Conservation (phyloP, 352 stramenopile species). For the Pythium phragmitis region DNA sequence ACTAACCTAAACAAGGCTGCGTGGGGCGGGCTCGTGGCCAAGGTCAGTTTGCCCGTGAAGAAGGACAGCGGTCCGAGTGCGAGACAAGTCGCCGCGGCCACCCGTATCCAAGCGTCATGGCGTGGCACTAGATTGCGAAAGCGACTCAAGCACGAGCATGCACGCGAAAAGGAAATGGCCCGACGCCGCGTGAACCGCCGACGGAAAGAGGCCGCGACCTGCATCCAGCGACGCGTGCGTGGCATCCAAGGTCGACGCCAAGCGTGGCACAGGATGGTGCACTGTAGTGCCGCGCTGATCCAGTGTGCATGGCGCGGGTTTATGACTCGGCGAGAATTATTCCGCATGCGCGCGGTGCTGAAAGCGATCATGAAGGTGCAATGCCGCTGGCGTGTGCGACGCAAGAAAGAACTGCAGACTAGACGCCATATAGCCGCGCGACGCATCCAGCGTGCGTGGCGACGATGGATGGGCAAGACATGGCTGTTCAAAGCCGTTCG, state of each 20-base stretch:
- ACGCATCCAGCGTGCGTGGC: constrained; percentile 42
- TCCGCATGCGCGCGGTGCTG: constrained; percentile 41
- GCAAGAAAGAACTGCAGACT: constrained; percentile 29
- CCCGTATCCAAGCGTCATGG: constrained; percentile 53
- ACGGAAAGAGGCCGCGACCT: constrained; percentile 36
- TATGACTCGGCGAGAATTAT: constrained; percentile 39
- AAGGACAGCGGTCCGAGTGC: constrained; percentile 13
- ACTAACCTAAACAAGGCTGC: constrained; percentile 5
- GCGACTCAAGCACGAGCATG: constrained; percentile 42
- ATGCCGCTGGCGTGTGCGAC: constrained; percentile 38
- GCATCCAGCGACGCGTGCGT: constrained; percentile 60
- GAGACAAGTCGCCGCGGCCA: constrained; percentile 34
- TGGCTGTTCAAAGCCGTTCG: constrained; percentile 41
- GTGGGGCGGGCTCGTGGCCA: constrained; percentile 4
- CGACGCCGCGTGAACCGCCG: constrained; percentile 34
- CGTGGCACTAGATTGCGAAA: constrained; percentile 38
- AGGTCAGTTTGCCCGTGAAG: neutral
- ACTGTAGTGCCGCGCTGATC: constrained; percentile 41
- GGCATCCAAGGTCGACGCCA: constrained; percentile 42
- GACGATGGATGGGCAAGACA: constrained; percentile 36
- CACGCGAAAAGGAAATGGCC: constrained; percentile 25
- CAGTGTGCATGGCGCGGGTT: constrained; percentile 60
- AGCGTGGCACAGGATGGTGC: constrained; percentile 44
- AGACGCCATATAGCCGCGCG: constrained; percentile 27
- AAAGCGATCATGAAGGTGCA: constrained; percentile 55